Evolutionary conservation across 495 filamentous ascomycete species (phyloP).

Genomic region (Bacidia rubella): DNA sequence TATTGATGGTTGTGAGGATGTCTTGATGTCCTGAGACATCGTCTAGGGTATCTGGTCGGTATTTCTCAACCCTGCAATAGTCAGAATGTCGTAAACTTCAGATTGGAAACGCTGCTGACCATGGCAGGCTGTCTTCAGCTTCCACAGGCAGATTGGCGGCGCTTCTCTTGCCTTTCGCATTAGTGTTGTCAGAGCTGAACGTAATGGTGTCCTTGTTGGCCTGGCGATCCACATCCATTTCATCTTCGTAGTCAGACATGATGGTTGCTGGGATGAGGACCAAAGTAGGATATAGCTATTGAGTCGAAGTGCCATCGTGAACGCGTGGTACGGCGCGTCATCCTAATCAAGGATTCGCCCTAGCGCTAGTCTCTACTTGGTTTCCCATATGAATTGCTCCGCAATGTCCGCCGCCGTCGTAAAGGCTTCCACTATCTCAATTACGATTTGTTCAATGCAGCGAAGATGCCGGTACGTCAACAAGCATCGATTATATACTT

Average conservation of each 20-base stretch:
- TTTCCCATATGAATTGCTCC: too few species aligned
- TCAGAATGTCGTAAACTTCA: slow-evolving; percentile 13
- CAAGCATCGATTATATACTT: too few species aligned
- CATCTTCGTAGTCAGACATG: slow-evolving; percentile 90
- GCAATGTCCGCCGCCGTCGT: neutral
- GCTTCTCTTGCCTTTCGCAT: slow-evolving; percentile 75
- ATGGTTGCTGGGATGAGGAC: slow-evolving; percentile 12
- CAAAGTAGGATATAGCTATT: neutral
- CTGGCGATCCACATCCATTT: slow-evolving; percentile 68
- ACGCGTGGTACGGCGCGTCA: neutral
- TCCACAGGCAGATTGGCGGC: slow-evolving; percentile 87
- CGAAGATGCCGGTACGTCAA: neutral
- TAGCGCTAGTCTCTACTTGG: neutral
- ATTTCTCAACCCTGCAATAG: slow-evolving; percentile 84
- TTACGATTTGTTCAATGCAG: too few species aligned
- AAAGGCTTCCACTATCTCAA: too few species aligned
- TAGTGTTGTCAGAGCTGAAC: slow-evolving; percentile 43
- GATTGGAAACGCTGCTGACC: slow-evolving; percentile 38
- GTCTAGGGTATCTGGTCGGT: slow-evolving; percentile 70
- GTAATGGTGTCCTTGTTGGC: slow-evolving; percentile 42
- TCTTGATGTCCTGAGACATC: slow-evolving; percentile 98
- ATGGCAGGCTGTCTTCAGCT: slow-evolving; percentile 88
- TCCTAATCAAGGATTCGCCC: neutral
- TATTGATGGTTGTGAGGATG: slow-evolving; percentile 92
- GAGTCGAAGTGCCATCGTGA: neutral